Evolutionary conservation across 306 rosid genomes (phyloP).

Genomic region (Vigna reflexopilosa): DNA sequence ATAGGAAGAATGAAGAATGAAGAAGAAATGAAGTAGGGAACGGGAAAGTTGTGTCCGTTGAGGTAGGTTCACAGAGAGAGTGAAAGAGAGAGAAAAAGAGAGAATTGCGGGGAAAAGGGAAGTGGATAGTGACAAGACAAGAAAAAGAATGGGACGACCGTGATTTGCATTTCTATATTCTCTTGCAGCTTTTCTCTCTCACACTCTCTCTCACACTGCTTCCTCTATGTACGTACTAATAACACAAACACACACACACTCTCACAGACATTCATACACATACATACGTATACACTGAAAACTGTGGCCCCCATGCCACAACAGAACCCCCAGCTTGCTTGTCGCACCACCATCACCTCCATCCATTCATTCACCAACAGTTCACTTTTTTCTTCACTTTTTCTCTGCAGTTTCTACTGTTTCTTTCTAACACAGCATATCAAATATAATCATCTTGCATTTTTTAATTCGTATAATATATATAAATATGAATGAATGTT

Average conservation of each 20-base stretch:
- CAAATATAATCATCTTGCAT: background rate
- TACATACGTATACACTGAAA: constrained; percentile 24
- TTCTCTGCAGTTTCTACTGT: background rate
- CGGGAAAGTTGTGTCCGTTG: constrained; percentile 43
- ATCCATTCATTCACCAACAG: constrained; percentile 39
- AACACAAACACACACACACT: background rate
- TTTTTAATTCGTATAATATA: background rate
- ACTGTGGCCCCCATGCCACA: constrained; percentile 53
- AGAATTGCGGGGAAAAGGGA: constrained; percentile 78
- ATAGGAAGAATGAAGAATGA: background rate
- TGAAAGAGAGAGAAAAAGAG: constrained; percentile 46
- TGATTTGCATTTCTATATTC: constrained; percentile 89
- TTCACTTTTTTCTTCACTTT: background rate
- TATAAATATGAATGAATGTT: background rate
- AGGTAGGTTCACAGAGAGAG: constrained; percentile 5
- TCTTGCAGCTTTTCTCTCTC: constrained; percentile 74
- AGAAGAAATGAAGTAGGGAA: constrained; percentile 39
- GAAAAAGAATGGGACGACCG: constrained; percentile 72
- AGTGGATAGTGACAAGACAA: constrained; percentile 74
- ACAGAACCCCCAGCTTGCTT: constrained; percentile 49
- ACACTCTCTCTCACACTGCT: background rate
- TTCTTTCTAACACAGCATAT: background rate
- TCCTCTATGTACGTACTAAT: background rate
- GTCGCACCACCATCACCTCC: constrained; percentile 45
- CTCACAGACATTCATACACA: too few relatives aligned